Conservation (phyloP, 2,329 filamentous ascomycete genomes). For the Clonostachys sp. region DNA sequence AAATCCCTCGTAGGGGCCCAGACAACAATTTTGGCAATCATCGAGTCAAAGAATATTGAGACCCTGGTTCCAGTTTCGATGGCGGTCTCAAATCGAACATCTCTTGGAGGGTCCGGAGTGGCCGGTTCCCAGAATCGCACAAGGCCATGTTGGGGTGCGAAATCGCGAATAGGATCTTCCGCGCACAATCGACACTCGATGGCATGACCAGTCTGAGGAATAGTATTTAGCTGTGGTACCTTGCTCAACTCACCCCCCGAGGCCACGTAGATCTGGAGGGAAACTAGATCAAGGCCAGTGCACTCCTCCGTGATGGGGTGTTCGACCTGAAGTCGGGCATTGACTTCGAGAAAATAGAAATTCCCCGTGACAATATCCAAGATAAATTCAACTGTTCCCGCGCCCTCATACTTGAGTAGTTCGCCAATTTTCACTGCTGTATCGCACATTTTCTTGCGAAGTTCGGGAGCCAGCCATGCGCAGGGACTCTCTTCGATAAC, state of each 20-base stretch:
- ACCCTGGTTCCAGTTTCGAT: conserved; percentile 27
- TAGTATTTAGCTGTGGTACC: too few relatives aligned
- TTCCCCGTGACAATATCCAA: conserved; percentile 98
- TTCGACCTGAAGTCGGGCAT: conserved; percentile 98
- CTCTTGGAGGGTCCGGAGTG: conserved; percentile 4
- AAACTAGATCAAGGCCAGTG: conserved; percentile 92
- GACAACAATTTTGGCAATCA: conserved; percentile 40
- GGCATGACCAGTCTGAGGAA: conserved; percentile 25
- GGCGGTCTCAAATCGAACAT: conserved; percentile 34
- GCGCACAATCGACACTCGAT: conserved; percentile 38
- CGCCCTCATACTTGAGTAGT: conserved; percentile 96
- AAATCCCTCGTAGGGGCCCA: conserved; percentile 28
- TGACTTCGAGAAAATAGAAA: conserved; percentile 98
- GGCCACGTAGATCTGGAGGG: conserved; percentile 95
- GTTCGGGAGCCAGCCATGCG: conserved; percentile 83
- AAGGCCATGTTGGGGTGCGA: conserved; percentile 26
- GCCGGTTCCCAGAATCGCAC: conserved; percentile 22
- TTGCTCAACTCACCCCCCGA: conserved; percentile 58
- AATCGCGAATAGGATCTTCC: conserved; percentile 30
- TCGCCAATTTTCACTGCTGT: conserved; percentile 90
- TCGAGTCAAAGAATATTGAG: conserved; percentile 39
- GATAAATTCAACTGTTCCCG: conserved; percentile 97
- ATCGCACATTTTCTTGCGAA: conserved; percentile 95
- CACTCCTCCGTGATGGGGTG: conserved; percentile 99
- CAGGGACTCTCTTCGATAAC: conserved; percentile 99